Conservation (phyloP, 768 basidiomycete genomes). For the Termitomyces sp. region DNA sequence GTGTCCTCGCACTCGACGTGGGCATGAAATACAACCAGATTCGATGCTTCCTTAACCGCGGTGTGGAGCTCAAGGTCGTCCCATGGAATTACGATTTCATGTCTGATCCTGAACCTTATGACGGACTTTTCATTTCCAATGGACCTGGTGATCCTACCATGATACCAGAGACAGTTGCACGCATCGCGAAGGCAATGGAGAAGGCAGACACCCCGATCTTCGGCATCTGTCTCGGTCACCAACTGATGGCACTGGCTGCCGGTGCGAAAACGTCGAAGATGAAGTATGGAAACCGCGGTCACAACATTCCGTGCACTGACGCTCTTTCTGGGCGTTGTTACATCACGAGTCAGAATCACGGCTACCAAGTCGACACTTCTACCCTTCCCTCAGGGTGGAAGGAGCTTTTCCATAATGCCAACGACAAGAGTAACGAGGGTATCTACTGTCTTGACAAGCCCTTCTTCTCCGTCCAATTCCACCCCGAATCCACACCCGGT, state of each 20-base stretch:
- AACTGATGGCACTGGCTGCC: conserved; percentile 90
- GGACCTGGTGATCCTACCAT: conserved; percentile 96
- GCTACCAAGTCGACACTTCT: conserved; percentile 85
- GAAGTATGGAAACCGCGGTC: conserved; percentile 99
- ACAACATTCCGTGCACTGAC: conserved; percentile 97
- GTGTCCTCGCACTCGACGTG: conserved; percentile 90
- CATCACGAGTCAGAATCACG: conserved; percentile 99
- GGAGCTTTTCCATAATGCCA: conserved; percentile 93
- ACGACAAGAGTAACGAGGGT: conserved; percentile 96
- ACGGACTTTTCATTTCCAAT: conserved; percentile 96
- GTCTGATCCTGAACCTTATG: conserved; percentile 73
- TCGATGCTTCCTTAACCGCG: conserved; percentile 88
- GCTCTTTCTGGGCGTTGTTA: conserved; percentile 93
- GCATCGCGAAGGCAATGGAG: conserved; percentile 62
- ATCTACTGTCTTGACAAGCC: conserved; percentile 91
- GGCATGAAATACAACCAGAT: conserved; percentile 99
- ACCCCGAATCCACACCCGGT: conserved; percentile 95
- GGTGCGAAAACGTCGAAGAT: conserved; percentile 96
- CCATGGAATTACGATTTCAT: conserved; percentile 97
- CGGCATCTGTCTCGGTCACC: conserved; percentile 98
- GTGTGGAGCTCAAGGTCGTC: conserved; percentile 94
- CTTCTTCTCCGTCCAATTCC: conserved; percentile 99
- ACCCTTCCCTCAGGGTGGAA: conserved; percentile 85
- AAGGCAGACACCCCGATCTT: conserved; percentile 85
- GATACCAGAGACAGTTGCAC: conserved; percentile 64